Evolutionary conservation across 2,329 filamentous ascomycete species (phyloP).

Genomic region (Fusarium sp.): DNA sequence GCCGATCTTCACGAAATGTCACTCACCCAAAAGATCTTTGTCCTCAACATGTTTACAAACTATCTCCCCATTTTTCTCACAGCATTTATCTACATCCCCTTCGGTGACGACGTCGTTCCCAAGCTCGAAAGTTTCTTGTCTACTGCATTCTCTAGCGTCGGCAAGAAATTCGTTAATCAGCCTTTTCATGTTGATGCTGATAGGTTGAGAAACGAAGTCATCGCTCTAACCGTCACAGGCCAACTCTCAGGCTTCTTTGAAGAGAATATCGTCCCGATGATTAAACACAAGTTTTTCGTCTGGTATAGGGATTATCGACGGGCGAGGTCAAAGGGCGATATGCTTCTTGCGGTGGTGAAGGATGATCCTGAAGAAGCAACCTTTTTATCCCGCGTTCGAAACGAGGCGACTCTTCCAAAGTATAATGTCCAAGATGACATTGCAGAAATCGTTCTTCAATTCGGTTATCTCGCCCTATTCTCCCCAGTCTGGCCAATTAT

Average conservation of each 20-base stretch:
- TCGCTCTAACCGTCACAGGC: slow-evolving; percentile 79
- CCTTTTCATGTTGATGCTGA: slow-evolving; percentile 75
- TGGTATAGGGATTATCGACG: slow-evolving; percentile 59
- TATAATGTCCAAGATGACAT: slow-evolving; percentile 82
- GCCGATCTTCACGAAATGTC: slow-evolving; percentile 76
- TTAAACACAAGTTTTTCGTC: slow-evolving; percentile 69
- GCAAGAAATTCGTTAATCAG: slow-evolving; percentile 62
- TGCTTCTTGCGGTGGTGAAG: slow-evolving; percentile 60
- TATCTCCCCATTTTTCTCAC: slow-evolving; percentile 82
- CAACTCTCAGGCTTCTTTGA: slow-evolving; percentile 79
- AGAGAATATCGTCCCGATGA: slow-evolving; percentile 76
- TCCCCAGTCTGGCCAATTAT: slow-evolving; percentile 82
- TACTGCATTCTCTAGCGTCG: slow-evolving; percentile 60
- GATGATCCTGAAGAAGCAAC: slow-evolving; percentile 73
- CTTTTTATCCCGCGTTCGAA: slow-evolving; percentile 73
- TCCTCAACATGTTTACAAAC: slow-evolving; percentile 84
- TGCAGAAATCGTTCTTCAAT: slow-evolving; percentile 79
- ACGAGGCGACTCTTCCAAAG: slow-evolving; percentile 73
- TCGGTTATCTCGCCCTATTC: slow-evolving; percentile 80
- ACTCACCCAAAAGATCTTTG: slow-evolving; percentile 79
- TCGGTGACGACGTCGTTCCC: slow-evolving; percentile 75
- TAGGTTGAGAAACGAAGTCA: slow-evolving; percentile 77
- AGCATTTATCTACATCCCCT: slow-evolving; percentile 83
- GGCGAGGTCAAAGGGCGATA: slow-evolving; percentile 54
- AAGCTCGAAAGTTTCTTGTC: slow-evolving; percentile 72